Percentiles rank a stretch among this genome's conserved stretches.
These are phyloP conservation scores for Lipomyces lipofer DNA, from an alignment of 805 yeast genomes.

Conservation along the genomic window DNA sequence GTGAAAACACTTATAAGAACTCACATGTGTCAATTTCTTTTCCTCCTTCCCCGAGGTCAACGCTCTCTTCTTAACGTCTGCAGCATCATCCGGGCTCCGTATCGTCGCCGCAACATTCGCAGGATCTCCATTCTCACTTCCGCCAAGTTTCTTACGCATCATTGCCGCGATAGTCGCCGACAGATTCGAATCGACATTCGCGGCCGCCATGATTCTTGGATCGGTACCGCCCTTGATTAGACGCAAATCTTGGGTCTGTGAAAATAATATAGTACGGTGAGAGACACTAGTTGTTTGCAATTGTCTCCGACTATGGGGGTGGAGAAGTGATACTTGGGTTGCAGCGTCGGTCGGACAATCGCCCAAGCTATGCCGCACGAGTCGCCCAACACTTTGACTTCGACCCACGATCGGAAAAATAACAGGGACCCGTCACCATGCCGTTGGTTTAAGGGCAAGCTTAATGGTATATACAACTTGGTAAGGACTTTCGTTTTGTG, in stretches of 20 bases:
- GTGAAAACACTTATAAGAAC: not conserved
- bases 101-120: not conserved
- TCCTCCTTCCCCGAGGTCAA: not conserved
- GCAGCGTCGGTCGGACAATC: no score
- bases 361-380: no score
- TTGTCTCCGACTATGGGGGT: not conserved
- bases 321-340: no score
- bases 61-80: not conserved
- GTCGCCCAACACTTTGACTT: no score
- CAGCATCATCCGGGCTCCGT: not conserved
- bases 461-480: no score
- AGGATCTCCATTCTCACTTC: not conserved
- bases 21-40: slow-evolving; percentile 10
- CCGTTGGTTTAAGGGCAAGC: no score
- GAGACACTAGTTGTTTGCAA: not conserved
- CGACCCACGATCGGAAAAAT: no score
- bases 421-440: no score
- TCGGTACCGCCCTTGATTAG: no score
- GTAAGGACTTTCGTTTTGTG: no score
- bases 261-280: no score
- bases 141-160: slow-evolving; percentile 16
- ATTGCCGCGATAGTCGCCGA: slow-evolving; percentile 16
- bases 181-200: not conserved
- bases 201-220: slow-evolving; percentile 10
- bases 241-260: no score